Conservation (phyloP, 306 rosid genomes). For the Fragaria vesca region DNA sequence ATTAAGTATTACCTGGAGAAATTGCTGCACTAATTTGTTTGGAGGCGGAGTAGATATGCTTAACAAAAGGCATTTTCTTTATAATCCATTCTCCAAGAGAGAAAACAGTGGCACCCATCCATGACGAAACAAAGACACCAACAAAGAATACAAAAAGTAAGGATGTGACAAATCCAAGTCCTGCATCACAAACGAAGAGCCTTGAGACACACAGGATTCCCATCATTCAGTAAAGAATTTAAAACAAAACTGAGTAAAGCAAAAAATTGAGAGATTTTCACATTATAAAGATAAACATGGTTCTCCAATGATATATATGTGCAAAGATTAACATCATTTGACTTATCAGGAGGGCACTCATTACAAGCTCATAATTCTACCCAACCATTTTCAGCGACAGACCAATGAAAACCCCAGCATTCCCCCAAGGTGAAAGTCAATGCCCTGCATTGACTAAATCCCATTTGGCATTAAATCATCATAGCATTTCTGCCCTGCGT, state of each 20-base stretch:
- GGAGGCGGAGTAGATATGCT: slow-evolving; percentile 87
- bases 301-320: too few species aligned
- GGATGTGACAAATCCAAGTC: slow-evolving; percentile 86
- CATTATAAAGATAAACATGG: background rate
- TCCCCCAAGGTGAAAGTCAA: background rate
- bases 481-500: background rate
- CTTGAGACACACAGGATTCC: slow-evolving; percentile 16
- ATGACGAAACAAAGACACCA: slow-evolving; percentile 86
- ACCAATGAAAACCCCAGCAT: background rate
- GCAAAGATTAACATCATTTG: background rate
- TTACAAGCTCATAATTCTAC: background rate
- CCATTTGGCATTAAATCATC: background rate
- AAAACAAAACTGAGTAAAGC: background rate
- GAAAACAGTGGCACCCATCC: slow-evolving; percentile 88
- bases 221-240: background rate
- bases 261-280: background rate
- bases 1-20: slow-evolving; percentile 66
- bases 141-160: slow-evolving; percentile 75
- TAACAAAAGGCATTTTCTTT: slow-evolving; percentile 87
- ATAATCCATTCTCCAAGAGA: slow-evolving; percentile 90
- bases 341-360: background rate
- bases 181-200: slow-evolving; percentile 55
- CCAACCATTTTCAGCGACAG: background rate
- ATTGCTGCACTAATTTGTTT: slow-evolving; percentile 89
- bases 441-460: background rate